These are phyloP conservation scores for Kodamaea leandrae DNA, from an alignment of 805 yeast genomes.

Conservation along the genomic window DNA sequence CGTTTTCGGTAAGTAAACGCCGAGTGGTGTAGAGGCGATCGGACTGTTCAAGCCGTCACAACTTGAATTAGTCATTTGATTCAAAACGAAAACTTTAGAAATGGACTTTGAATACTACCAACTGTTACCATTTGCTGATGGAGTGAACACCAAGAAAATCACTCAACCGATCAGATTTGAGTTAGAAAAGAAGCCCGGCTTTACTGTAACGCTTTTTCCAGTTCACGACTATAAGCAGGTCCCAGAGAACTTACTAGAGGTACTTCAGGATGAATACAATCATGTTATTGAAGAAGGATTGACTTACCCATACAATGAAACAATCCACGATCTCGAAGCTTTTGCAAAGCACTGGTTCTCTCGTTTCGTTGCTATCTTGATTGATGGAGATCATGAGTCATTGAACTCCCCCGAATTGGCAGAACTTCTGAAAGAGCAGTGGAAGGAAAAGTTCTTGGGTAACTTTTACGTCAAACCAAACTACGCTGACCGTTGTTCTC, in stretches of 20 bases:
- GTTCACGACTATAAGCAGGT: conserved; percentile 46
- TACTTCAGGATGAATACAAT: conserved; percentile 54
- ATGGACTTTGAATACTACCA: conserved; percentile 6
- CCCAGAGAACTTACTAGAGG: conserved; percentile 49
- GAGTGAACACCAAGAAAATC: conserved; percentile 24
- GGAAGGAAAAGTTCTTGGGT: conserved; percentile 59
- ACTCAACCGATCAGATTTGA: conserved; percentile 38
- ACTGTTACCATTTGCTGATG: conserved; percentile 37
- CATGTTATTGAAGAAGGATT: conserved; percentile 65
- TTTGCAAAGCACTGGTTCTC: conserved; percentile 67
- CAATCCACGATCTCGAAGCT: conserved; percentile 39
- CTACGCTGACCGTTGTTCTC: conserved; percentile 80
- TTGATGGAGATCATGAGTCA: conserved; percentile 36
- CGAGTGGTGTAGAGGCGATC: no score
- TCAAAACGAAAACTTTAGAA: background rate
- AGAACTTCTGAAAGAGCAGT: conserved; percentile 33
- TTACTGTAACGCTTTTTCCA: conserved; percentile 59
- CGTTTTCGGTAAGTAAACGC: no score
- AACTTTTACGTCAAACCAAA: conserved; percentile 83
- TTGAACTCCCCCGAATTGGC: conserved; percentile 26
- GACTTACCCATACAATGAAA: conserved; percentile 65
- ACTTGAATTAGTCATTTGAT: background rate
- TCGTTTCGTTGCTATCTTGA: conserved; percentile 61
- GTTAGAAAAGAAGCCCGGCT: conserved; percentile 41
- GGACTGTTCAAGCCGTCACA: no score